Evolutionary conservation across 768 basidiomycete species (phyloP).

Genomic region (Hygrophorus pudorinus): DNA sequence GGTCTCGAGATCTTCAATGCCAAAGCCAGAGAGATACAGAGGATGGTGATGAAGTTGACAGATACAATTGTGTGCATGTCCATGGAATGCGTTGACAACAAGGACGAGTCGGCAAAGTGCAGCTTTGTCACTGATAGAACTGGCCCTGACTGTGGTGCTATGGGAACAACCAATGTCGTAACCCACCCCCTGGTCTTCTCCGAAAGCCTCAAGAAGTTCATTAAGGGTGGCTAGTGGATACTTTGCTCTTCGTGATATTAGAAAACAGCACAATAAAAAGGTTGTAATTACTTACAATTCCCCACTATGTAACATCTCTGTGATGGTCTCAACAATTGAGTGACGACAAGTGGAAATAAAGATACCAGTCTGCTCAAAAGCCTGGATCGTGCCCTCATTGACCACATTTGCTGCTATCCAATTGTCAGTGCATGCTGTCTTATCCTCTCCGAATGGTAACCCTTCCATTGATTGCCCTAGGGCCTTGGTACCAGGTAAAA

Average conservation of each 20-base stretch:
- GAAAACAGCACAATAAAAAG: not conserved
- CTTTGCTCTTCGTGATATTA: constrained; percentile 14
- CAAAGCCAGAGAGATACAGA: constrained; percentile 13
- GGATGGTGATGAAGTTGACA: constrained; percentile 18
- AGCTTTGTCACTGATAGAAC: constrained; percentile 12
- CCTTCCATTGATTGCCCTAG: not conserved
- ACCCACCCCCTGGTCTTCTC: constrained; percentile 13
- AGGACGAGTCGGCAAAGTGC: constrained; percentile 1
- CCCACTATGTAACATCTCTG: constrained; percentile 7
- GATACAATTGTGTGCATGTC: constrained; percentile 20
- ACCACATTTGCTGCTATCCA: constrained; percentile 1
- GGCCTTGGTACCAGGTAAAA: not conserved
- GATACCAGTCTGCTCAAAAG: constrained; percentile 7
- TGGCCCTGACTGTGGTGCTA: constrained; percentile 13
- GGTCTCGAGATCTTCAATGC: constrained; percentile 18
- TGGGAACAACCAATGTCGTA: constrained; percentile 23
- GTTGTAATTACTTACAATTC: constrained; percentile 6
- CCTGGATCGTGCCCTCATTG: not conserved
- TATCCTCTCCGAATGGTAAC: not conserved
- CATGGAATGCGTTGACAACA: constrained; percentile 18
- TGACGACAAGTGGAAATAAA: constrained; percentile 3
- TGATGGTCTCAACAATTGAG: constrained; percentile 2
- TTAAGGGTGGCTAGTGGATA: constrained; percentile 18
- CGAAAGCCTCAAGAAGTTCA: constrained; percentile 14
- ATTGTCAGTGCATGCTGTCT: constrained; percentile 1